Percentiles rank a stretch among this genome's conserved stretches.
Evolutionary conservation across 2,329 filamentous ascomycete species (phyloP).

Genomic region (Cladosporium velox): DNA sequence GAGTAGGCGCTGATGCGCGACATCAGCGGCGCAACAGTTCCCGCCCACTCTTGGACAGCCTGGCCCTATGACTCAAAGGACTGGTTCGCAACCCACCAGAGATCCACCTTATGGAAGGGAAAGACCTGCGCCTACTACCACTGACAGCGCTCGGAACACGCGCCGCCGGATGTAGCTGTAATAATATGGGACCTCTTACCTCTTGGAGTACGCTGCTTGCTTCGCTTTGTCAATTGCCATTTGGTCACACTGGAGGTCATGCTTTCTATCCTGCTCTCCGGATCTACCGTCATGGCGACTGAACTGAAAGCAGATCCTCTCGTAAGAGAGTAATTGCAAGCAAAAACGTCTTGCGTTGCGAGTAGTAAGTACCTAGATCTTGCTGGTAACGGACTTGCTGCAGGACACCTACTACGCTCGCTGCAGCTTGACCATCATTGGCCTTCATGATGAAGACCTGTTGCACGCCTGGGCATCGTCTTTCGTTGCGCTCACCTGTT

Average conservation of each 20-base stretch:
- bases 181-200: not conserved
- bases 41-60: constrained; percentile 10
- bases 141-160: constrained; percentile 9
- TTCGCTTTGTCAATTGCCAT: not conserved
- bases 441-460: not conserved
- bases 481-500: not conserved
- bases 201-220: not conserved
- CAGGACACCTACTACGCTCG: not conserved
- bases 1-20: constrained; percentile 18
- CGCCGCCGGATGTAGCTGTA: constrained; percentile 11
- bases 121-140: constrained; percentile 13
- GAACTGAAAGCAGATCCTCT: constrained; percentile 13
- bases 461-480: not conserved
- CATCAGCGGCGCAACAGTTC: constrained; percentile 13
- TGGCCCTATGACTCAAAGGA: constrained; percentile 5
- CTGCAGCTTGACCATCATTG: not conserved
- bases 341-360: constrained; percentile 16
- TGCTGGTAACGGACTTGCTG: not conserved
- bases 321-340: constrained; percentile 10
- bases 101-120: constrained; percentile 5
- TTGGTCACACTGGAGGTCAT: not conserved
- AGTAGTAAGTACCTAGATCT: constrained; percentile 15
- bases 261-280: not conserved
- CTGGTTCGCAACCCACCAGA: constrained; percentile 4
- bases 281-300: not conserved